Conservation (phyloP, 2,329 filamentous ascomycete genomes). For the Monosporascus sp. region DNA sequence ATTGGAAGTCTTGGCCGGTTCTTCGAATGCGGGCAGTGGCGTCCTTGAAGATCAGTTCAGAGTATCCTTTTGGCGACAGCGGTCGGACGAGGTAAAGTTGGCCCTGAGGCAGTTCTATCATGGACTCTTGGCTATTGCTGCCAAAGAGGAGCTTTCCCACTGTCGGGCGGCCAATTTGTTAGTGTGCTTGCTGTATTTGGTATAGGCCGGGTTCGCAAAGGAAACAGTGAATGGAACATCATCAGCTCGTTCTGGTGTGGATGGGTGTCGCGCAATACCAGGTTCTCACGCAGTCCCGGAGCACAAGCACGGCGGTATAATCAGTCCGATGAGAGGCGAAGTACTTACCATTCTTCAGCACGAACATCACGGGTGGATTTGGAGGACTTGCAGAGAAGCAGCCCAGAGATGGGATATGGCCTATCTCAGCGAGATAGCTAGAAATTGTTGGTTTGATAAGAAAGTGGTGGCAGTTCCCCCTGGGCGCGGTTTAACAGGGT, state of each 20-base stretch:
- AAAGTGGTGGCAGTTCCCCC: neutral
- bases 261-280: no score
- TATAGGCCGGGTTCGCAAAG: neutral
- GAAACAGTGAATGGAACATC: conserved; percentile 1
- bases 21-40: conserved; percentile 85
- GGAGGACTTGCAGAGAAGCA: neutral
- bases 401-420: no score
- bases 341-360: conserved; percentile 36
- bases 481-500: neutral
- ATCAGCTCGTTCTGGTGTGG: neutral
- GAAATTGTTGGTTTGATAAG: neutral
- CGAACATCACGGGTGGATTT: conserved; percentile 31
- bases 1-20: conserved; percentile 92
- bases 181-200: neutral
- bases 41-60: conserved; percentile 98
- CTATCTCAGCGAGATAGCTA: neutral
- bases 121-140: conserved; percentile 76
- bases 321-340: conserved; percentile 5
- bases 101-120: conserved; percentile 91
- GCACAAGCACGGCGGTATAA: neutral
- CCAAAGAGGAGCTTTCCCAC: conserved; percentile 94
- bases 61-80: conserved; percentile 92
- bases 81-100: conserved; percentile 97
- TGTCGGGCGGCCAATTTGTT: conserved; percentile 29
- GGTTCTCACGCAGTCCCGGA: no score